Conservation (phyloP, 2,329 filamentous ascomycete genomes). For the Verticillium longisporum region DNA sequence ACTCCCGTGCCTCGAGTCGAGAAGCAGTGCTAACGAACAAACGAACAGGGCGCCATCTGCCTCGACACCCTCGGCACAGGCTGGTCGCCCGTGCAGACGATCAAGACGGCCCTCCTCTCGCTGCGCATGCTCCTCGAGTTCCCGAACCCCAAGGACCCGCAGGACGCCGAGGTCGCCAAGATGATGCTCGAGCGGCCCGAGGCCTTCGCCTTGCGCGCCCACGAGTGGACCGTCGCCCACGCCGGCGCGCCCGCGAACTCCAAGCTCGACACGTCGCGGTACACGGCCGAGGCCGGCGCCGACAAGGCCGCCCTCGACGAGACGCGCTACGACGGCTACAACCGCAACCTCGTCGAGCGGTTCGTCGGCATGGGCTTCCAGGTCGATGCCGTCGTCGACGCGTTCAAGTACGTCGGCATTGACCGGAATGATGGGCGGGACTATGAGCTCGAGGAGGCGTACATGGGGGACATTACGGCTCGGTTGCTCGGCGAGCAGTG, state of each 20-base stretch:
- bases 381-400: slow-evolving; percentile 76
- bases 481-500: slow-evolving; percentile 73
- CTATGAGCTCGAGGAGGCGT: slow-evolving; percentile 79
- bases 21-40: not conserved
- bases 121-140: slow-evolving; percentile 88
- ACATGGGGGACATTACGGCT: slow-evolving; percentile 85
- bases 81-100: slow-evolving; percentile 94
- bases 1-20: no score
- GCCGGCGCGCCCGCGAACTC: slow-evolving; percentile 61
- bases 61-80: slow-evolving; percentile 83
- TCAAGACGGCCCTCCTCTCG: slow-evolving; percentile 90
- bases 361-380: slow-evolving; percentile 92
- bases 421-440: slow-evolving; percentile 71
- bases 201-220: slow-evolving; percentile 72
- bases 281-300: not conserved
- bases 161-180: slow-evolving; percentile 89
- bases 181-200: slow-evolving; percentile 79
- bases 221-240: slow-evolving; percentile 83
- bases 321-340: slow-evolving; percentile 71
- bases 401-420: slow-evolving; percentile 76
- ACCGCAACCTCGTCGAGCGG: slow-evolving; percentile 71
- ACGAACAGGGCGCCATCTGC: slow-evolving; percentile 79
- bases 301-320: not conserved
- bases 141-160: slow-evolving; percentile 92
- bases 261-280: slow-evolving; percentile 27